Conservation (phyloP, 208 protist species). For the Acanthamoeba triangularis region DNA sequence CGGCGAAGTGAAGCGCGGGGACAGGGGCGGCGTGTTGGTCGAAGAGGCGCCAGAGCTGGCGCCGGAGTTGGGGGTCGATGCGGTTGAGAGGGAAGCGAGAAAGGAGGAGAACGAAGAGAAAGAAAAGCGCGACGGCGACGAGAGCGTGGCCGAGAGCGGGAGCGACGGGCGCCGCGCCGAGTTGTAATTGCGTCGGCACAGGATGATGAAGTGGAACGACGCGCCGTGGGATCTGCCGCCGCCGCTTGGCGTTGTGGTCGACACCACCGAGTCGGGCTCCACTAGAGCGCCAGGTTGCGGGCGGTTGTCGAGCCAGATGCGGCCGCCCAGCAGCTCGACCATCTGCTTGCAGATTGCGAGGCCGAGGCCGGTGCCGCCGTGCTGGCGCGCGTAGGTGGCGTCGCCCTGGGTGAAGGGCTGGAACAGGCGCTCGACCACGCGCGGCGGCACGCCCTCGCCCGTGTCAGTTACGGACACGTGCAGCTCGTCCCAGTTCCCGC, state of each 20-base stretch:
- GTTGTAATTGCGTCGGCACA: neutral
- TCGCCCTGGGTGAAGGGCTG: conserved; percentile 81
- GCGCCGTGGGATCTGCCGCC: neutral
- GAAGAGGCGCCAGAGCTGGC: neutral
- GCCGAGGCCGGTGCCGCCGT: conserved; percentile 86
- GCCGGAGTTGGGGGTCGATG: neutral
- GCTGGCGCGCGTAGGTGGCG: conserved; percentile 54
- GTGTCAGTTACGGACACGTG: neutral
- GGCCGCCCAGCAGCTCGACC: conserved; percentile 8
- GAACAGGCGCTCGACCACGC: conserved; percentile 59
- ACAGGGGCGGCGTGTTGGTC: neutral
- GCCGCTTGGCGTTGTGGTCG: neutral
- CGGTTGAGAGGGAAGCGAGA: conserved; percentile 20
- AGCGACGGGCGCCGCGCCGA: neutral
- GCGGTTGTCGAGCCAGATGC: neutral
- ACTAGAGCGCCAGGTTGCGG: neutral
- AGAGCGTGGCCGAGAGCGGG: neutral
- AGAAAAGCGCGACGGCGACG: neutral
- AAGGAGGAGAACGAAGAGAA: conserved; percentile 30
- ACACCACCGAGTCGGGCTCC: no score
- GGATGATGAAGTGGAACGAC: neutral
- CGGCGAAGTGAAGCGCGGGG: neutral
- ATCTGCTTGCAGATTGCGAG: conserved; percentile 87
- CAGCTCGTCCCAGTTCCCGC: neutral
- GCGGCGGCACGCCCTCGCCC: neutral